phyloP scores from a whole-genome alignment of 345 rosid genomes.

The Geranium rotundifolium region DNA sequence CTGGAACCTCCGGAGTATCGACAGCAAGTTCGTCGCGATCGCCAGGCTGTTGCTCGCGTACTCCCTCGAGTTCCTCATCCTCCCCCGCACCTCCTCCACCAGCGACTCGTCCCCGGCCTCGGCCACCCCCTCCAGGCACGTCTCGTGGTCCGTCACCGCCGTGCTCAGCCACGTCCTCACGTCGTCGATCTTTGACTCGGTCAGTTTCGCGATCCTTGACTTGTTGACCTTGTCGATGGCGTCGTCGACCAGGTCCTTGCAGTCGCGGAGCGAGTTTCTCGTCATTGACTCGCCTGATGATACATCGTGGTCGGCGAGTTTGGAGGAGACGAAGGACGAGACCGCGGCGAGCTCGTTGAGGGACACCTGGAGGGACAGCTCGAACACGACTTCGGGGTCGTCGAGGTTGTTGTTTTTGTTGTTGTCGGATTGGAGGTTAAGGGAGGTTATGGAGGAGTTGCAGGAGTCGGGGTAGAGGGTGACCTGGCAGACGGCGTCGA shows the following conservation, averaged over 20 bases:
- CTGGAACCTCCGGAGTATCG: background rate
- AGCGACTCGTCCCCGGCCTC: conserved; percentile 1
- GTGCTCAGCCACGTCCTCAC: conserved; percentile 77
- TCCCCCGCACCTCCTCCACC: conserved; percentile 2
- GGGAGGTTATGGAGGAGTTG: conserved; percentile 17
- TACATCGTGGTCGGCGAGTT: background rate
- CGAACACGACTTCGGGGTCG: conserved; percentile 10
- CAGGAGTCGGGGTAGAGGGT: conserved; percentile 22
- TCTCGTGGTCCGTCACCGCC: conserved; percentile 54
- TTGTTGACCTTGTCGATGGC: conserved; percentile 25
- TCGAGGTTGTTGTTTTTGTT: background rate
- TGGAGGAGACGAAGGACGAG: conserved; percentile 16
- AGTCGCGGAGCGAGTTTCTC: conserved; percentile 7
- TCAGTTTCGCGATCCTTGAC: conserved; percentile 47
- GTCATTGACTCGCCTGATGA: background rate
- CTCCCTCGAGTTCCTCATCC: conserved; percentile 21
- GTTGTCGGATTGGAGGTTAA: conserved; percentile 2
- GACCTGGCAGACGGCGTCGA: conserved; percentile 16
- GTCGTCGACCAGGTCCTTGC: conserved; percentile 13
- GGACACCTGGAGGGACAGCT: conserved; percentile 18
- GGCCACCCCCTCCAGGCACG: conserved; percentile 50
- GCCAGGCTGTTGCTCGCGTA: conserved; percentile 27
- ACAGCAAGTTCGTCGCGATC: conserved; percentile 10
- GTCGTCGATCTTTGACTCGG: conserved; percentile 30
- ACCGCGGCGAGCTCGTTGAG: conserved; percentile 13